Conservation (phyloP, 2,329 filamentous ascomycete genomes). For the Ceratocystis ficicola region DNA sequence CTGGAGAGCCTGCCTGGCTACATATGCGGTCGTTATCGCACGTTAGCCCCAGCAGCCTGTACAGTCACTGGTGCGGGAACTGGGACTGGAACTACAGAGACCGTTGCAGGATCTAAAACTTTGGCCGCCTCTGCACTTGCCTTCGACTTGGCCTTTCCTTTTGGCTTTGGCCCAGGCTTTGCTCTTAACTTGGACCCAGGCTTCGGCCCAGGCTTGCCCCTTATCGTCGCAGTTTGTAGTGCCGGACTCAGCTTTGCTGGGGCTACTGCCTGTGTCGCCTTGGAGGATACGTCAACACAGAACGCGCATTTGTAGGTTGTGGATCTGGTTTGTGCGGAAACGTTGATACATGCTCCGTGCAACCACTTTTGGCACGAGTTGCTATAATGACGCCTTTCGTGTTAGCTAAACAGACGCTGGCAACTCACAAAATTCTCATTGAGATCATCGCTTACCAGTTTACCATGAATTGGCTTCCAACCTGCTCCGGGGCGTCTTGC, state of each 20-base stretch:
- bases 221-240: conserved; percentile 18
- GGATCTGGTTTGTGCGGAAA: conserved; percentile 44
- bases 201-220: background rate
- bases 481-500: conserved; percentile 33
- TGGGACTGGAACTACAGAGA: background rate
- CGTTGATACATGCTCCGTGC: conserved; percentile 51
- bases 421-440: background rate
- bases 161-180: background rate
- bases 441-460: conserved; percentile 43
- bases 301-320: conserved; percentile 52
- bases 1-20: background rate
- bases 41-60: conserved; percentile 15
- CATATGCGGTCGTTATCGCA: conserved; percentile 23
- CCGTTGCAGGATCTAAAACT: too few species aligned
- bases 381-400: conserved; percentile 29
- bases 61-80: background rate
- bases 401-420: conserved; percentile 5
- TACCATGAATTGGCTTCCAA: conserved; percentile 42
- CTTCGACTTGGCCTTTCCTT: too few species aligned
- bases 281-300: conserved; percentile 44
- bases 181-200: background rate
- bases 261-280: conserved; percentile 39
- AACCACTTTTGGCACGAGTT: conserved; percentile 55
- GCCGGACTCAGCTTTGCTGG: conserved; percentile 25
- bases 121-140: background rate